Conservation (phyloP, 805 yeast species). For the Yarrowia deformans region DNA sequence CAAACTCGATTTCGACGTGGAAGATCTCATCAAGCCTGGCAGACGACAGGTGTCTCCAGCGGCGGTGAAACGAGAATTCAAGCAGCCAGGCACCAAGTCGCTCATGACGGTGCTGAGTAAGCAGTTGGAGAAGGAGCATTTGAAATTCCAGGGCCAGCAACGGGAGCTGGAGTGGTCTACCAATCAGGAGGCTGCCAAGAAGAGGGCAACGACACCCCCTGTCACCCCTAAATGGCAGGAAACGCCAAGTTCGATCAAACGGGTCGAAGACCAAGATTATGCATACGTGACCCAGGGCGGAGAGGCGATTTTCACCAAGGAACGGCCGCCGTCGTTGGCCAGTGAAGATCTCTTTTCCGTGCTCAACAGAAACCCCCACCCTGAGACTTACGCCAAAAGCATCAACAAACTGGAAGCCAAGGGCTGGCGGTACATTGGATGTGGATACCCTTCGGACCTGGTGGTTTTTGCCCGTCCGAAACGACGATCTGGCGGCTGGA, state of each 20-base stretch:
- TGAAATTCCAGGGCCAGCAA: constrained; percentile 11
- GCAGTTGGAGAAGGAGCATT: constrained; percentile 38
- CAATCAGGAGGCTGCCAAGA: background rate
- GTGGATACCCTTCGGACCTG: constrained; percentile 53
- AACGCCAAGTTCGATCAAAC: constrained; percentile 2
- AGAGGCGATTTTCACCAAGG: constrained; percentile 42
- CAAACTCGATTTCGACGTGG: constrained; percentile 32
- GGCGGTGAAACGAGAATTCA: background rate
- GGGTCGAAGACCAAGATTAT: constrained; percentile 41
- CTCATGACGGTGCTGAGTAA: constrained; percentile 42
- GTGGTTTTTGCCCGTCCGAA: constrained; percentile 54
- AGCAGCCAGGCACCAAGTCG: constrained; percentile 17
- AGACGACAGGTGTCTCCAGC: background rate
- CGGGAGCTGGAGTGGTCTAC: constrained; percentile 27
- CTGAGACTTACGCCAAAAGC: constrained; percentile 45
- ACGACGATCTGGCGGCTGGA: constrained; percentile 4
- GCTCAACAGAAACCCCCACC: constrained; percentile 43
- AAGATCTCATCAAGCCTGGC: constrained; percentile 21
- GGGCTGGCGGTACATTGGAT: constrained; percentile 65
- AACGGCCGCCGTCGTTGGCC: constrained; percentile 42
- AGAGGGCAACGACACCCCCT: background rate
- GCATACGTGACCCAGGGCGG: constrained; percentile 45
- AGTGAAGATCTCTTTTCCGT: constrained; percentile 45
- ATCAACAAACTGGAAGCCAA: constrained; percentile 56
- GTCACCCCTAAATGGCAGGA: constrained; percentile 25